A percentile compares a stretch with the other conserved stretches of the same genome.
These are phyloP conservation scores for Daldinia bambusicola DNA, from an alignment of 495 filamentous ascomycete genomes.

Conservation along the genomic window DNA sequence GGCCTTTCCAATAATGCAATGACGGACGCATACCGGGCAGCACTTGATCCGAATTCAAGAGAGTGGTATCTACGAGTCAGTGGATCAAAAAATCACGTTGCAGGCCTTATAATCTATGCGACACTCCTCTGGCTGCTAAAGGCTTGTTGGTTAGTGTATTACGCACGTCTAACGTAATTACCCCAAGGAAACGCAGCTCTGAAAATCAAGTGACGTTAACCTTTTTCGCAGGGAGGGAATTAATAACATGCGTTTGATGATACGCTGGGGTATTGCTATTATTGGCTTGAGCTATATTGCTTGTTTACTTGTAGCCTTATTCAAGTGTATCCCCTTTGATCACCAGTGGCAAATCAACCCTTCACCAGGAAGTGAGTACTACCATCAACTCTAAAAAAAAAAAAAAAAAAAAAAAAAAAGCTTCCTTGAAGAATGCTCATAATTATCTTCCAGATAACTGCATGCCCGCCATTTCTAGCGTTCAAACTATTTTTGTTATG, in stretches of 20 bases:
- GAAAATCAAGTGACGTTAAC: neutral
- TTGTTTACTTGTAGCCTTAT: conserved; percentile 55
- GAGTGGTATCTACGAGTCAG: conserved; percentile 63
- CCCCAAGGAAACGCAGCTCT: neutral
- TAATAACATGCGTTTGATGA: conserved; percentile 56
- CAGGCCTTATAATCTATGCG: conserved; percentile 67
- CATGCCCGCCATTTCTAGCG: conserved; percentile 48
- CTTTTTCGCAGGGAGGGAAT: conserved; percentile 53
- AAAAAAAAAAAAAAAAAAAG: neutral
- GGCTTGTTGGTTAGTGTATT: conserved; percentile 68
- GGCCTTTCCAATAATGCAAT: conserved; percentile 65
- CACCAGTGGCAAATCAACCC: conserved; percentile 70
- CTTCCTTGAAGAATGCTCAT: neutral
- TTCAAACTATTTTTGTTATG: conserved; percentile 53
- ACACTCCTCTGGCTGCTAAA: conserved; percentile 67
- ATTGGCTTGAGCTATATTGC: conserved; percentile 62
- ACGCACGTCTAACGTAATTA: conserved; percentile 64
- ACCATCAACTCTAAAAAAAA: neutral
- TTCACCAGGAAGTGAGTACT: conserved; percentile 63
- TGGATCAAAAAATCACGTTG: conserved; percentile 66
- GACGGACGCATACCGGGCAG: conserved; percentile 58
- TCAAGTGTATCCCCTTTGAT: conserved; percentile 58
- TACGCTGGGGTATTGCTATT: conserved; percentile 58
- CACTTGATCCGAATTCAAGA: conserved; percentile 50
- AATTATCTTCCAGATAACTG: conserved; percentile 33